phyloP scores from a whole-genome alignment of 768 basidiomycete genomes.

The Hysterangium stoloniferum region DNA sequence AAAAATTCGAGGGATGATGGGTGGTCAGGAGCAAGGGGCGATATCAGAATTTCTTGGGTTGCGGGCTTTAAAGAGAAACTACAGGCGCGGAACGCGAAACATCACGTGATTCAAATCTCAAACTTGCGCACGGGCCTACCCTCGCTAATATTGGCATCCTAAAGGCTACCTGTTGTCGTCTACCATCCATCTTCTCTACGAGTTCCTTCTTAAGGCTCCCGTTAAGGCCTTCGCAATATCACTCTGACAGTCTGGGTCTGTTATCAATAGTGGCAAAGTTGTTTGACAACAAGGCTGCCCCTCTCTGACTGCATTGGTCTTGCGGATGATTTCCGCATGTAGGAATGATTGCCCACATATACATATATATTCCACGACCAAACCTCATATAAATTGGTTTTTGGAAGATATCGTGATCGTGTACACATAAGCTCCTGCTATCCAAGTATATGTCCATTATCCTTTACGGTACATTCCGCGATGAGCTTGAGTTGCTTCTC shows the following conservation, averaged over 20 bases:
- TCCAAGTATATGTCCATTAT: constrained; percentile 10
- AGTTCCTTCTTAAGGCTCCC: no score
- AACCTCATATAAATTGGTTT: no score
- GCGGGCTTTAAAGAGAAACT: not conserved
- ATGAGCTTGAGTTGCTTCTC: constrained; percentile 14
- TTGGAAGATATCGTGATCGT: no score
- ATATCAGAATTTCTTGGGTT: constrained; percentile 6
- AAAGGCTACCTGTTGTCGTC: not conserved
- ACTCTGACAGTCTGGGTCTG: no score
- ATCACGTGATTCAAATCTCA: constrained; percentile 1
- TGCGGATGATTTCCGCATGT: no score
- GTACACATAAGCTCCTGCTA: not conserved
- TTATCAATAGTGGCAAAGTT: no score
- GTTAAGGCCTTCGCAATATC: no score
- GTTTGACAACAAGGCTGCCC: no score
- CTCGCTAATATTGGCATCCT: not conserved
- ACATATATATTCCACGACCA: no score
- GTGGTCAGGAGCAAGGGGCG: constrained; percentile 15
- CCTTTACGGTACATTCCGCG: constrained; percentile 9
- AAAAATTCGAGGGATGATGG: constrained; percentile 9
- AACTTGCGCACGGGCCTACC: not conserved
- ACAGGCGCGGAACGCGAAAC: constrained; percentile 1
- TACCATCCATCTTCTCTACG: not conserved
- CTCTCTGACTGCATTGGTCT: no score
- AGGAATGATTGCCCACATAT: no score